Evolutionary conservation across 441 rosid species (phyloP).

Genomic region (Theobroma grandiflorum): DNA sequence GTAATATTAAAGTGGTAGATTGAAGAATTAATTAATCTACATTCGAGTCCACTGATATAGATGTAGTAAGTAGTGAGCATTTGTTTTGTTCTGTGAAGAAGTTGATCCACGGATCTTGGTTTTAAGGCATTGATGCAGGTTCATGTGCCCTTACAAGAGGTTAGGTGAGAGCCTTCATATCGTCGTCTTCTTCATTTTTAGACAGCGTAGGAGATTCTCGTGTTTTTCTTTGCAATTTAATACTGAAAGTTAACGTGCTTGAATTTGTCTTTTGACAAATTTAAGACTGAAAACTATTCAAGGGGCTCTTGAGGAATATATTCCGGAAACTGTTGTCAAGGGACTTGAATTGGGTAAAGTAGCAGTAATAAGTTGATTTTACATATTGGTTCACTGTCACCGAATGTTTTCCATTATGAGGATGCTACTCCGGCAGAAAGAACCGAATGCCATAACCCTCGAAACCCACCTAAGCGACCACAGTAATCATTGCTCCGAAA

Average conservation of each 20-base stretch:
- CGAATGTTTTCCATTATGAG: conserved; percentile 14
- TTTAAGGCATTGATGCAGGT: conserved; percentile 7
- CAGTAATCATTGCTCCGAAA: not conserved
- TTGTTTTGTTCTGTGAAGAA: not conserved
- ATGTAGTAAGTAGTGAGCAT: not conserved
- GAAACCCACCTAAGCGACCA: not conserved
- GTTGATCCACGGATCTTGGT: not conserved
- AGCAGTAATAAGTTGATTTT: not conserved
- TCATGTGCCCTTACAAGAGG: not conserved
- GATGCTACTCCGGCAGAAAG: not conserved
- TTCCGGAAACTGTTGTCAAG: conserved; percentile 8
- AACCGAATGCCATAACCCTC: not conserved
- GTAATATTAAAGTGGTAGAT: not conserved
- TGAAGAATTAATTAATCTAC: not conserved
- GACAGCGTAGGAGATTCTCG: conserved; percentile 17
- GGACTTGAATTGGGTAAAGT: not conserved
- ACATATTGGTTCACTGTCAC: conserved; percentile 12
- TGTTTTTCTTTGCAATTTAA: conserved; percentile 6
- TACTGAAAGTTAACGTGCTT: conserved; percentile 11
- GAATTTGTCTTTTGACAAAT: conserved; percentile 28
- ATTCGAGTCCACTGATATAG: not conserved
- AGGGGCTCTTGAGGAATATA: conserved; percentile 14
- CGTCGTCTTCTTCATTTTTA: conserved; percentile 10
- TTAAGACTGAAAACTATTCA: conserved; percentile 6
- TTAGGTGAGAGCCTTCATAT: conserved; percentile 26